A percentile compares a stretch with the other conserved stretches of the same genome.
Conservation (phyloP, 257 asterid genomes). For the Buddleja alternifolia region DNA sequence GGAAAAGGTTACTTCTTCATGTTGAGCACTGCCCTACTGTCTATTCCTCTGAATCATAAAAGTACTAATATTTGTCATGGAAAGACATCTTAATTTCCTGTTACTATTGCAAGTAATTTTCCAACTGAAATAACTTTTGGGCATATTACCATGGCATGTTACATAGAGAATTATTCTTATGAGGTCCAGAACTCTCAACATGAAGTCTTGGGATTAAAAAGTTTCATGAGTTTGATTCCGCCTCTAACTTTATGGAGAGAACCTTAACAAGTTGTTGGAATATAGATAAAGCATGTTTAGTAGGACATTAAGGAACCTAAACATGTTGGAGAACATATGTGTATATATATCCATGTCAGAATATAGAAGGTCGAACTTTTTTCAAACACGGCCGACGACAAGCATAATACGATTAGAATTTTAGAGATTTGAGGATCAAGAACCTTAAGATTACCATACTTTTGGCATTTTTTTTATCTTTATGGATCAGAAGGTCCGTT, state of each 20-base stretch:
- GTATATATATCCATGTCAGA: neutral
- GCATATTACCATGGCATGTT: neutral
- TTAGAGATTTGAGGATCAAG: conserved; percentile 4
- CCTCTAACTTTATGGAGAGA: neutral
- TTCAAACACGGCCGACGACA: no score
- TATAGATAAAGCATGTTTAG: neutral
- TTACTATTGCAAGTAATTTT: neutral
- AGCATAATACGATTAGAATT: neutral
- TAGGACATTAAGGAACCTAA: neutral
- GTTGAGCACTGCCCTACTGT: conserved; percentile 7
- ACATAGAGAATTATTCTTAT: no score
- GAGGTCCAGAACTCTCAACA: no score
- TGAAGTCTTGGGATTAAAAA: neutral
- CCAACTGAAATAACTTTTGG: neutral
- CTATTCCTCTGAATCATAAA: no score
- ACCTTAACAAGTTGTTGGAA: conserved; percentile 30
- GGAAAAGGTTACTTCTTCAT: conserved; percentile 12
- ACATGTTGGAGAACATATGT: neutral
- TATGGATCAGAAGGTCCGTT: neutral
- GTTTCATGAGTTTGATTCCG: conserved; percentile 7
- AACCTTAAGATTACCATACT: conserved; percentile 21
- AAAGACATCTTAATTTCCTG: neutral
- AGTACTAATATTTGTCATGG: neutral
- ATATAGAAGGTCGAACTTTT: neutral
- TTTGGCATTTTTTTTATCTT: neutral